Base-by-base conservation (phyloP, 768 basidiomycete genomes). In the Strobilomyces confusus region DNA sequence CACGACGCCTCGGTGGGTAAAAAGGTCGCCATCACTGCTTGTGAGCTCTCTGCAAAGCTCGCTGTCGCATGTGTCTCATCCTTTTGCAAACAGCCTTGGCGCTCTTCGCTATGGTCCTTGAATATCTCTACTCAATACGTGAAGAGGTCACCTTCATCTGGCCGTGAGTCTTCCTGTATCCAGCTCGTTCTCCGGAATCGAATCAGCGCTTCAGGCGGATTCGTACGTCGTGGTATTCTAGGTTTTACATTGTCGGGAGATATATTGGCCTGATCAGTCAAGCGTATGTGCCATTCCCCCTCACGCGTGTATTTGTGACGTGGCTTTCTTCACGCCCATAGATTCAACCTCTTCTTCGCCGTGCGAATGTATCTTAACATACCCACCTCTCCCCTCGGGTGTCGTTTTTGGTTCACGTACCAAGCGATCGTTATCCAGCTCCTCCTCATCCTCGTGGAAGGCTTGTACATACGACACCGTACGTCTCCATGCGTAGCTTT, bases 341-440 rank as follows among this genome's bases (percentile, higher is more conserved):
- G 65, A 20, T 65, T 54, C 8, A 67, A 61, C 29, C 40, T 67
- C 20, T 53, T 41, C 37, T 67, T 67, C 32, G 40, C 57, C 3
- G 37, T 54, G 13, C 61, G 65, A 14, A 63, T 67, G 58, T 49
- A 48, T 17, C 17, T 51, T 9, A 61, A 55, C 1, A 19, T 58
- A 43, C 9, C 34, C 11, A 52, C 56, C 3, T 29, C 58, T 0
- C 40, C 51, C 8, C 1, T 22, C 3, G 48, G 50, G 25, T 67
- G 65, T 26, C 53, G 33, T 13, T 1, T 42, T 6, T 67, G 65
- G 65, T 59, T 53, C 22, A 5, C 3, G 1, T 67, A 55, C 46
- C 58, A 67, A 47, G 55, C 63, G 3, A 0, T 19, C 9, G 15
- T 46, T 6, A 19, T 59, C 15, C 63, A 67, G 37, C 8, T 44